Conservation (phyloP, 2,329 filamentous ascomycete genomes). For the Verticillium longisporum region DNA sequence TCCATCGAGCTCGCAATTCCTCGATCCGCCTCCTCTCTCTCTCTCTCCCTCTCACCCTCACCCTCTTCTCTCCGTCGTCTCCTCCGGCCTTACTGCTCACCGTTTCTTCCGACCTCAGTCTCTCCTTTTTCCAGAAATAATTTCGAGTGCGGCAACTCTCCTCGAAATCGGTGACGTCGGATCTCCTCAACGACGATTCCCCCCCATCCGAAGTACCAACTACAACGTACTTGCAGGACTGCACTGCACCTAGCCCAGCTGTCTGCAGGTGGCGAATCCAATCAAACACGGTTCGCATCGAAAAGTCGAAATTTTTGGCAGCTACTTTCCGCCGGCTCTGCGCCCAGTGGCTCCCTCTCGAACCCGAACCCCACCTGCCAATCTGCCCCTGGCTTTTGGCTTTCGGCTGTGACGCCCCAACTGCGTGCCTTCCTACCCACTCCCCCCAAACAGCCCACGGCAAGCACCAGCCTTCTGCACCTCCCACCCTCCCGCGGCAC, state of each 20-base stretch:
- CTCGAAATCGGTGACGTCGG: background rate
- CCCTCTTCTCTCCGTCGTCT: slow-evolving; percentile 5
- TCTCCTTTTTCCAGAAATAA: background rate
- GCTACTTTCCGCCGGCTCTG: background rate
- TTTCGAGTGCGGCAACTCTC: background rate
- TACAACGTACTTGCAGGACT: background rate
- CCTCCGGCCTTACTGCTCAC: background rate
- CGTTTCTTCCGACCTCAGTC: background rate
- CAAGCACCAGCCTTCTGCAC: background rate
- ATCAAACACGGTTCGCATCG: background rate
- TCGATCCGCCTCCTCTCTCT: slow-evolving; percentile 3
- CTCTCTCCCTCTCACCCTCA: slow-evolving; percentile 1
- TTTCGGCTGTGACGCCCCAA: background rate
- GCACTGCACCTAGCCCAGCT: background rate
- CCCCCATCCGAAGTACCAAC: background rate
- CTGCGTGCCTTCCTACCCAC: background rate
- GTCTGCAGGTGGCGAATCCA: background rate
- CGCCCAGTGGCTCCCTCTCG: background rate
- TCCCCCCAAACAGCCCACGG: background rate
- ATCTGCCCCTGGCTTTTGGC: background rate
- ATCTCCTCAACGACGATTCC: background rate
- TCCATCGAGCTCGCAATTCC: background rate
- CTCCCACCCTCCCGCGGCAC: background rate
- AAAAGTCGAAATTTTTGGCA: background rate
- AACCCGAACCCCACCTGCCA: background rate